Evolutionary conservation across 257 asterid species (phyloP), one percentile per base, ranked within the genome.

Genomic region (Solanum raphanifolium): DNA sequence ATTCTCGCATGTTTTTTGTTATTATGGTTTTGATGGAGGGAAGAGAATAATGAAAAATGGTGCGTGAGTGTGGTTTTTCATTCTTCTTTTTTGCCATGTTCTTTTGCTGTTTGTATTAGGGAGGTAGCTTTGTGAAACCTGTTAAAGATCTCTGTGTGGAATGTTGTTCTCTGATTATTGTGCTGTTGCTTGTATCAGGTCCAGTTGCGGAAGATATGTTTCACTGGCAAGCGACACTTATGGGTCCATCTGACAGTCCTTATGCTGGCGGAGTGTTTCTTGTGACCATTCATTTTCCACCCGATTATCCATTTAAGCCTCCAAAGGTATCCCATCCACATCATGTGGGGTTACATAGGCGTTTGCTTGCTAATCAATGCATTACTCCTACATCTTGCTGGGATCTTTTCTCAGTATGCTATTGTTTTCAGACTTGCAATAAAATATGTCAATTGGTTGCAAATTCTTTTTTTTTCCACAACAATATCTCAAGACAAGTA

Each of bases 161-260:
- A 39, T 5, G 15, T 35, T 55, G 52, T 35, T 88, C 15, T 6
- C 31, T 72, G 27, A 35, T 16, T 23, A 73, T 46, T 75, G 23
- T 31, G 52, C 3, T 84, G 31, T 83, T 69, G 27, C 69, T 43
- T 89, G 83, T 85, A 25, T 39, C 69, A 90, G 92, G 92, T 69
- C 92, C 92, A 7, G 92, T 90, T 88, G 92, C 92, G n/a, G 92
- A 90, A 72, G 92, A 90, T 38, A 90, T 90, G 92, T 90, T 90
- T 65, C 92, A 90, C 69, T 90, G 92, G 92, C 92, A 90, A 90
- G 92, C 92, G 8, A 90, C 92, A 4, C 89, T 90, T 32, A 90
- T 90, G 92, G 92, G 92, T n/a, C 92, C 92, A 69, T 90, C 92
- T 7, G 92, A 90, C 86, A 90, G 92, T 89, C 92, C 92, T 13